A percentile compares a stretch with the other conserved stretches of the same genome.
phyloP scores from a whole-genome alignment of 2,329 filamentous ascomycete species.

The Truncatella angustata region DNA sequence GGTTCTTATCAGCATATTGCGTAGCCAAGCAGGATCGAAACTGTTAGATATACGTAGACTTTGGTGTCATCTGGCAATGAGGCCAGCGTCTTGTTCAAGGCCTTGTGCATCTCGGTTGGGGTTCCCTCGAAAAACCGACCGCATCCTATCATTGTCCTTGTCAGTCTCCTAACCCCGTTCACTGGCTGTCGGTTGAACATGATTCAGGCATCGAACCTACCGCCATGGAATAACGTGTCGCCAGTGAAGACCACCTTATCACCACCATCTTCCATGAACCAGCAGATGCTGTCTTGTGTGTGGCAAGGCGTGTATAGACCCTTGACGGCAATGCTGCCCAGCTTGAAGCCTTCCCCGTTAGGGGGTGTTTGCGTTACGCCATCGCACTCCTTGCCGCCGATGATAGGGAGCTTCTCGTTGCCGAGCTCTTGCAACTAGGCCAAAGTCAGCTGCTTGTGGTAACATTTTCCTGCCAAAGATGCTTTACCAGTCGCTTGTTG shows the following conservation, averaged over 20 bases:
- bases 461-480: no score
- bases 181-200: background rate
- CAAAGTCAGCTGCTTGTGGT: background rate
- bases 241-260: constrained; percentile 86
- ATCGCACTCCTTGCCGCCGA: constrained; percentile 85
- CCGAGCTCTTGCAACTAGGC: constrained; percentile 40
- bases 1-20: background rate
- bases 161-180: background rate
- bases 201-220: constrained; percentile 40
- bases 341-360: constrained; percentile 74
- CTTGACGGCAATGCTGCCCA: constrained; percentile 80
- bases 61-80: constrained; percentile 84
- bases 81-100: constrained; percentile 81
- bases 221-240: constrained; percentile 93
- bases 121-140: constrained; percentile 95
- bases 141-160: constrained; percentile 58
- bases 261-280: constrained; percentile 77
- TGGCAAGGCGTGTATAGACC: constrained; percentile 96
- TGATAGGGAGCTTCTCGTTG: constrained; percentile 68
- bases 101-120: constrained; percentile 86
- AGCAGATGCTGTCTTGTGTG: constrained; percentile 98
- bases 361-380: constrained; percentile 74
- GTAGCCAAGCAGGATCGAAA: background rate
- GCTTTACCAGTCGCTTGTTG: constrained; percentile 75
- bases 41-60: constrained; percentile 68